Percentiles rank a stretch among this genome's conserved stretches.
These are phyloP conservation scores for Prunella vulgaris DNA, from an alignment of 257 asterid species.

Conservation along the genomic window DNA sequence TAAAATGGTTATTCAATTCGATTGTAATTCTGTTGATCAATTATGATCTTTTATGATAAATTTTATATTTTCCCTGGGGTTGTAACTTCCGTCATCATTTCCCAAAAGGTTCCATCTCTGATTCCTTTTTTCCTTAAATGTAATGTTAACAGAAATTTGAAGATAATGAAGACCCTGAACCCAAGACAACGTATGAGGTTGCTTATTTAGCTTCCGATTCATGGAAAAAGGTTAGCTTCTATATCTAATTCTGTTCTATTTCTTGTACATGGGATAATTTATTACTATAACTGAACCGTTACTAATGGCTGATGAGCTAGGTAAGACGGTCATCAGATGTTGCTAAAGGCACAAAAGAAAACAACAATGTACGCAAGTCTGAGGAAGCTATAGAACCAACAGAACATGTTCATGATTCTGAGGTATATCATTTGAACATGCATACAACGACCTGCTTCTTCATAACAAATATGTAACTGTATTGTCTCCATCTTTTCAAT, in stretches of 20 bases:
- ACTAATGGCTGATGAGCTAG: conserved; percentile 34
- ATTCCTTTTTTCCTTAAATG: conserved; percentile 7
- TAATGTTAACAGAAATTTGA: conserved; percentile 47
- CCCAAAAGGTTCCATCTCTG: neutral
- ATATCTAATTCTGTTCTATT: neutral
- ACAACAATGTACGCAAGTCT: conserved; percentile 21
- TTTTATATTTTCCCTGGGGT: neutral
- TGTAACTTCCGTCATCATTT: neutral
- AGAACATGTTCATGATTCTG: conserved; percentile 28
- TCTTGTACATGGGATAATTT: neutral
- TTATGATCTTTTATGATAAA: neutral
- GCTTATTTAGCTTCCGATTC: conserved; percentile 60
- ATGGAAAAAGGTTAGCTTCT: conserved; percentile 55
- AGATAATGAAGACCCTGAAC: conserved; percentile 53
- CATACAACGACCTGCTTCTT: neutral
- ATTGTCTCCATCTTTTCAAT: neutral
- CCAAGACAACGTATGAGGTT: conserved; percentile 64
- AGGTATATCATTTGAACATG: conserved; percentile 41
- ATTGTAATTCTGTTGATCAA: neutral
- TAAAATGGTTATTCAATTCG: neutral
- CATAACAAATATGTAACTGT: conserved; percentile 4
- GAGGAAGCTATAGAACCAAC: conserved; percentile 20
- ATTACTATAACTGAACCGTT: neutral
- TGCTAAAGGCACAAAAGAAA: conserved; percentile 27
- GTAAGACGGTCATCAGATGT: conserved; percentile 32